These are phyloP conservation scores for Fusarium papillatum DNA, from an alignment of 2,329 filamentous ascomycete species.

Conservation along the genomic window DNA sequence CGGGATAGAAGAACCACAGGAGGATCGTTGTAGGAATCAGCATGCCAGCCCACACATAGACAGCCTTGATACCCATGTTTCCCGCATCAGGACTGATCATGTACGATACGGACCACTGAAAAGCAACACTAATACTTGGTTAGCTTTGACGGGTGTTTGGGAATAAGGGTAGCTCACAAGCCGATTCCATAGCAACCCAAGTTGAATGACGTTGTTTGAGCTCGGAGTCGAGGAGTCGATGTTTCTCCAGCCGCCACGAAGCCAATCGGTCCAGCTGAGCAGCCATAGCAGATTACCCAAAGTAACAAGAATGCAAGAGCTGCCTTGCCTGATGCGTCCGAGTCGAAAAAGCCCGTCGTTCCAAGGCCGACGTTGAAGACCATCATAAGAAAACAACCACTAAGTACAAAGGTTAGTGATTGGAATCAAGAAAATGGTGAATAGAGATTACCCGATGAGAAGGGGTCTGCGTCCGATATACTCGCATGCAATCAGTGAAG, in stretches of 20 bases:
- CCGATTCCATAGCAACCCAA: slow-evolving; percentile 7
- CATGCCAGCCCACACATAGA: slow-evolving; percentile 23
- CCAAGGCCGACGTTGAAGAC: slow-evolving; percentile 4
- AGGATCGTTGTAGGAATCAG: slow-evolving; percentile 15
- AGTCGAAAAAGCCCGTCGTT: slow-evolving; percentile 9
- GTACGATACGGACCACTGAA: slow-evolving; percentile 11
- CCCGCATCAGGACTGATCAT: slow-evolving; percentile 14
- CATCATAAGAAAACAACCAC: slow-evolving; percentile 7
- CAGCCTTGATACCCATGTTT: slow-evolving; percentile 22
- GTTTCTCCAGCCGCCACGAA: slow-evolving; percentile 14
- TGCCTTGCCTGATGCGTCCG: slow-evolving; percentile 7
- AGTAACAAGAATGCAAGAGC: slow-evolving; percentile 13
- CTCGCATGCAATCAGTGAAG: not conserved
- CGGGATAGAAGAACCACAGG: slow-evolving; percentile 9
- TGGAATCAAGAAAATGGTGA: not conserved
- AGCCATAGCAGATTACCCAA: slow-evolving; percentile 14
- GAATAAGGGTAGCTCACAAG: not conserved
- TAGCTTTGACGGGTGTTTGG: not conserved
- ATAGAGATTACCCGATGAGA: not conserved
- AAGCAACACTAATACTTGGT: not conserved
- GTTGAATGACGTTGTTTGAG: slow-evolving; percentile 13
- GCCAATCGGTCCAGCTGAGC: slow-evolving; percentile 10
- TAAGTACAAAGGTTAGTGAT: not conserved
- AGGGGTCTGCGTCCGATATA: not conserved
- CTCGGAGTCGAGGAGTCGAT: slow-evolving; percentile 10